These are phyloP conservation scores for Piper betle DNA, from an alignment of 164 flowering plant genomes.

Conservation along the genomic window DNA sequence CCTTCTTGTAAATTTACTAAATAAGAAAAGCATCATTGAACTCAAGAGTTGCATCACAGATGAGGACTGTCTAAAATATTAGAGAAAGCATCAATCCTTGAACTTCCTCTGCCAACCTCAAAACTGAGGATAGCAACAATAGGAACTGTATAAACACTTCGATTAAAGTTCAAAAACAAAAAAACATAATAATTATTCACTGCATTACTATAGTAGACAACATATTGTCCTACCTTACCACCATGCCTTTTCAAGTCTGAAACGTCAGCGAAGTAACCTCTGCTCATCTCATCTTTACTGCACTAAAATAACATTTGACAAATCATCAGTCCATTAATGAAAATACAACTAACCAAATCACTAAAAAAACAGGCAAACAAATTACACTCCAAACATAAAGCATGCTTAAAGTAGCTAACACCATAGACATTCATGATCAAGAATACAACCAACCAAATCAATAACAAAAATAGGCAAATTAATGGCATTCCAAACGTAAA, in stretches of 20 bases:
- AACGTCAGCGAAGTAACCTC: slow-evolving; percentile 89
- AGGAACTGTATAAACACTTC: too few species aligned
- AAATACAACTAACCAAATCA: neutral
- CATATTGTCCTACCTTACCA: slow-evolving; percentile 59
- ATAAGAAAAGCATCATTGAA: too few species aligned
- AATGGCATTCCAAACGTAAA: neutral
- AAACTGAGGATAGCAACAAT: too few species aligned
- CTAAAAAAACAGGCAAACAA: neutral
- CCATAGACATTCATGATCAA: neutral
- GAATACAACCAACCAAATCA: neutral
- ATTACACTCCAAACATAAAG: neutral
- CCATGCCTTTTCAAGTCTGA: slow-evolving; percentile 75
- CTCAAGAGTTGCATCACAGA: too few species aligned
- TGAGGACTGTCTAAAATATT: too few species aligned
- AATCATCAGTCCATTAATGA: neutral
- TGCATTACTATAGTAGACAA: too few species aligned
- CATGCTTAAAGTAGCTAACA: neutral
- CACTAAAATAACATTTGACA: slow-evolving; percentile 29
- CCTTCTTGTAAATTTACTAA: too few species aligned
- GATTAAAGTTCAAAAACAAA: too few species aligned
- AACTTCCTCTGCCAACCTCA: too few species aligned
- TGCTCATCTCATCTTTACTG: slow-evolving; percentile 90
- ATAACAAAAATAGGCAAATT: neutral
- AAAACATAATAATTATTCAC: too few species aligned
- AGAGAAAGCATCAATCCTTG: too few species aligned